Percentiles rank a stretch among this genome's conserved stretches.
These are phyloP conservation scores for Eremochloa ophiuroides DNA, from an alignment of 176 grass and related monocot genomes.

Conservation along the genomic window DNA sequence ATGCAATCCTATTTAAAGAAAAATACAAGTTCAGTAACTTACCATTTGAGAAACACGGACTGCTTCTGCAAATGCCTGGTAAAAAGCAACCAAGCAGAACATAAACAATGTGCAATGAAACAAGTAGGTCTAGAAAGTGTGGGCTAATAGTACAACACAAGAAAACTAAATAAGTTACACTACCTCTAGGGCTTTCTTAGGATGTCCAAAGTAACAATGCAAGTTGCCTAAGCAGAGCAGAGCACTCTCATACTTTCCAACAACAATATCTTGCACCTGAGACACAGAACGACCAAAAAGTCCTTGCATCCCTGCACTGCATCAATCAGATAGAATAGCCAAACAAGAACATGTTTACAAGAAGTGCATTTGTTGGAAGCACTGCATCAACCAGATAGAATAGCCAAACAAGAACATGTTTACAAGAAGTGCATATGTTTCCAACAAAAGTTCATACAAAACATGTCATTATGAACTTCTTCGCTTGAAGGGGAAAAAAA, in stretches of 20 bases:
- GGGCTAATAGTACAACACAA: background rate
- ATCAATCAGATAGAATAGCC: slow-evolving; percentile 30
- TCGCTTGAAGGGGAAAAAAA: background rate
- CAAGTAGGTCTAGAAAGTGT: background rate
- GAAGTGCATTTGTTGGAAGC: background rate
- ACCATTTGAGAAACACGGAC: slow-evolving; percentile 97
- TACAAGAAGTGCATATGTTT: background rate
- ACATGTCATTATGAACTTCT: slow-evolving; percentile 11
- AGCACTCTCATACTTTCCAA: slow-evolving; percentile 93
- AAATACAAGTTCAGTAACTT: slow-evolving; percentile 24
- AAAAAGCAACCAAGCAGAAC: slow-evolving; percentile 30
- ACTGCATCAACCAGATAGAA: slow-evolving; percentile 32
- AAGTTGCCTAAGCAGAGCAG: slow-evolving; percentile 86
- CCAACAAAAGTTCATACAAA: background rate
- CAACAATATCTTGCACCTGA: slow-evolving; percentile 57
- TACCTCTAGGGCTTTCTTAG: slow-evolving; percentile 95
- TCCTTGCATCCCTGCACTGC: slow-evolving; percentile 94
- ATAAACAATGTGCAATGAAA: slow-evolving; percentile 24
- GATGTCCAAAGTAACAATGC: slow-evolving; percentile 93
- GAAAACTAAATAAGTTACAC: slow-evolving; percentile 16
- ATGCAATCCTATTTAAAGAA: slow-evolving; percentile 17
- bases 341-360: slow-evolving; percentile 17
- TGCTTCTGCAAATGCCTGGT: slow-evolving; percentile 93
- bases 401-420: slow-evolving; percentile 17
- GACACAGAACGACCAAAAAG: slow-evolving; percentile 62